These are phyloP conservation scores for Dendrothele bispora DNA, from an alignment of 768 basidiomycete species.

Conservation along the genomic window DNA sequence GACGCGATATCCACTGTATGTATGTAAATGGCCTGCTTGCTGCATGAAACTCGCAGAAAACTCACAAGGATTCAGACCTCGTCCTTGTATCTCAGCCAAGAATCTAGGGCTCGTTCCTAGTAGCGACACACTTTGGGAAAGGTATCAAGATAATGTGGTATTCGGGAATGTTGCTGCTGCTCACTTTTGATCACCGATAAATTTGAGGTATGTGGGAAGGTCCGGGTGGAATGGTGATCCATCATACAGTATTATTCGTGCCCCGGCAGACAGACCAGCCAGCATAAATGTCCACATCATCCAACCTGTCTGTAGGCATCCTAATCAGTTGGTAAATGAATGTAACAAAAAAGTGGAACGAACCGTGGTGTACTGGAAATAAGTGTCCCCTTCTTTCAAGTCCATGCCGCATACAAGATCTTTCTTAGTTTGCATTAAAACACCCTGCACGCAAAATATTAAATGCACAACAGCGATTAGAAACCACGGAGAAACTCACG, in stretches of 20 bases:
- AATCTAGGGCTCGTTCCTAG: slow-evolving; percentile 63
- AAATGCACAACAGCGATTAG: not conserved
- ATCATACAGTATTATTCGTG: slow-evolving; percentile 59
- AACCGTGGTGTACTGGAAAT: slow-evolving; percentile 70
- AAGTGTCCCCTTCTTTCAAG: slow-evolving; percentile 50
- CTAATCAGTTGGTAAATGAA: not conserved
- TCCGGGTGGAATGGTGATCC: slow-evolving; percentile 71
- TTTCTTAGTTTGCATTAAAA: slow-evolving; percentile 70
- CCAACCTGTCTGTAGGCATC: slow-evolving; percentile 53
- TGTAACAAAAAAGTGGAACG: not conserved
- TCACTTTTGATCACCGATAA: slow-evolving; percentile 59
- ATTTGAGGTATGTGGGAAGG: slow-evolving; percentile 49
- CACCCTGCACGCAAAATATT: slow-evolving; percentile 46
- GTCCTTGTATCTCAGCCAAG: slow-evolving; percentile 59
- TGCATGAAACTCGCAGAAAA: not conserved
- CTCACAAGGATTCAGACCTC: slow-evolving; percentile 51
- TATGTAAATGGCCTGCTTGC: not conserved
- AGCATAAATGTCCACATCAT: slow-evolving; percentile 80
- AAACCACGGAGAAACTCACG: slow-evolving; percentile 35
- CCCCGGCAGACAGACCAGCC: slow-evolving; percentile 31
- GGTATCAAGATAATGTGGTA: slow-evolving; percentile 1
- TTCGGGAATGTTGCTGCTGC: slow-evolving; percentile 8
- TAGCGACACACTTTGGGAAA: slow-evolving; percentile 29
- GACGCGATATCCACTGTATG: slow-evolving; percentile 46
- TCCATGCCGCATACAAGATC: slow-evolving; percentile 47